Conservation (phyloP, 2,329 filamentous ascomycete species). For the Penicillium sp. region DNA sequence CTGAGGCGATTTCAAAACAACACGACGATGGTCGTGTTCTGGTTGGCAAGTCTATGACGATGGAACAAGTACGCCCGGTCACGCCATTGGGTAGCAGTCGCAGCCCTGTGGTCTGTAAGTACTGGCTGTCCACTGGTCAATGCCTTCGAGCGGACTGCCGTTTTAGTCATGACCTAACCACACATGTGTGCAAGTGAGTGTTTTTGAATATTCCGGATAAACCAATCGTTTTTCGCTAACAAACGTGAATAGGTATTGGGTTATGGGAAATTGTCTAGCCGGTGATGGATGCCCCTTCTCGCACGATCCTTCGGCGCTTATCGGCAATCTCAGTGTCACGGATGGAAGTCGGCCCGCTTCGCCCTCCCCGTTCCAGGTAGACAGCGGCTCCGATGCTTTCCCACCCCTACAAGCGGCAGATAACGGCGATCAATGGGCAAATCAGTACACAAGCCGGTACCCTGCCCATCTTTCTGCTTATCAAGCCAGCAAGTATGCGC, state of each 20-base stretch:
- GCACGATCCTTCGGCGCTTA: constrained; percentile 83
- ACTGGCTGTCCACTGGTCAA: constrained; percentile 92
- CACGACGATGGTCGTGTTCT: constrained; percentile 64
- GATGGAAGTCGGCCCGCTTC: constrained; percentile 48
- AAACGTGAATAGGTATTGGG: constrained; percentile 69
- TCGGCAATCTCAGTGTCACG: constrained; percentile 75
- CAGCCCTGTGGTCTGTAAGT: constrained; percentile 91
- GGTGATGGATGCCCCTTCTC: constrained; percentile 95
- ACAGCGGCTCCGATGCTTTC: constrained; percentile 76
- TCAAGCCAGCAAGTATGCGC: constrained; percentile 47
- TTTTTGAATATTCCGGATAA: not conserved
- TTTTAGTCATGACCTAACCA: constrained; percentile 94
- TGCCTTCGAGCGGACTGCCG: constrained; percentile 93
- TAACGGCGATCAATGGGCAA: constrained; percentile 58
- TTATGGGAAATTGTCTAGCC: constrained; percentile 91
- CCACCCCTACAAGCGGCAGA: constrained; percentile 66
- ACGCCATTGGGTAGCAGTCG: constrained; percentile 76
- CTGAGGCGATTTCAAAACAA: constrained; percentile 49
- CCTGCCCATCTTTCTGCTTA: constrained; percentile 43
- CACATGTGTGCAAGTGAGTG: constrained; percentile 95
- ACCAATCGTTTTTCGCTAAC: constrained; percentile 23
- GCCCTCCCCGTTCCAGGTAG: constrained; percentile 67
- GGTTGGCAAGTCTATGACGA: constrained; percentile 85
- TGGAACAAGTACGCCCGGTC: constrained; percentile 66
- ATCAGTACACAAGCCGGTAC: constrained; percentile 45